These are phyloP conservation scores for Syncephalastrum contaminatum DNA, from an alignment of 371 early-diverging fungal genomes.

Conservation along the genomic window DNA sequence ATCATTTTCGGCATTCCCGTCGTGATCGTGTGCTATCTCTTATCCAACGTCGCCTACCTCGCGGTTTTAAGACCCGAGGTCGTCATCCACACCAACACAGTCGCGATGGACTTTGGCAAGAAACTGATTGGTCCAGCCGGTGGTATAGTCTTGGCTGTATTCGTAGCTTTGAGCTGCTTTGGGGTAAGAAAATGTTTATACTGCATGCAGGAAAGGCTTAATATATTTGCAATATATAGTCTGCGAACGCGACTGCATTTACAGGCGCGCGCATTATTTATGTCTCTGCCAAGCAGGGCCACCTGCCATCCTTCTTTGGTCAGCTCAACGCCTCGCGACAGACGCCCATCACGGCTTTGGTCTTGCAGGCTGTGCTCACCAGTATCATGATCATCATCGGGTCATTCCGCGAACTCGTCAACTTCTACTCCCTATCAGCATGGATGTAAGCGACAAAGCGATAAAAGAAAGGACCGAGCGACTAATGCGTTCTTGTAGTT, in stretches of 20 bases:
- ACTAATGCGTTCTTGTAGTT: conserved; percentile 16
- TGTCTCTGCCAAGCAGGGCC: conserved; percentile 69
- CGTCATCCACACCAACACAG: conserved; percentile 66
- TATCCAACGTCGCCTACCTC: conserved; percentile 87
- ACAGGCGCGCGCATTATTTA: conserved; percentile 76
- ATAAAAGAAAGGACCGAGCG: not conserved
- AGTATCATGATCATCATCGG: conserved; percentile 67
- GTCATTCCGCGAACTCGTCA: conserved; percentile 66
- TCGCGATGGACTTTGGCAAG: conserved; percentile 76
- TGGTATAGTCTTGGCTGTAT: conserved; percentile 69
- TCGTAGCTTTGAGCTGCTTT: conserved; percentile 75
- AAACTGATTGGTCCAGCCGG: conserved; percentile 71
- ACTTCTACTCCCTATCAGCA: conserved; percentile 73
- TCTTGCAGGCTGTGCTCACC: conserved; percentile 64
- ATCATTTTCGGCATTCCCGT: conserved; percentile 69
- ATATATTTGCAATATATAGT: conserved; percentile 25
- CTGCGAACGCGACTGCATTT: conserved; percentile 75
- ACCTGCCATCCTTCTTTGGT: conserved; percentile 71
- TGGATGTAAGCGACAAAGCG: conserved; percentile 58
- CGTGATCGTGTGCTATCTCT: conserved; percentile 76
- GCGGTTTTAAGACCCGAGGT: conserved; percentile 74
- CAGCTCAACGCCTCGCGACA: conserved; percentile 55
- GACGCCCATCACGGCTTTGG: conserved; percentile 71
- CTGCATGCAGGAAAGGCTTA: not conserved
- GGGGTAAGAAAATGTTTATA: conserved; percentile 43